These are phyloP conservation scores for Myrica gale DNA, from an alignment of 306 rosid genomes.

Conservation along the genomic window DNA sequence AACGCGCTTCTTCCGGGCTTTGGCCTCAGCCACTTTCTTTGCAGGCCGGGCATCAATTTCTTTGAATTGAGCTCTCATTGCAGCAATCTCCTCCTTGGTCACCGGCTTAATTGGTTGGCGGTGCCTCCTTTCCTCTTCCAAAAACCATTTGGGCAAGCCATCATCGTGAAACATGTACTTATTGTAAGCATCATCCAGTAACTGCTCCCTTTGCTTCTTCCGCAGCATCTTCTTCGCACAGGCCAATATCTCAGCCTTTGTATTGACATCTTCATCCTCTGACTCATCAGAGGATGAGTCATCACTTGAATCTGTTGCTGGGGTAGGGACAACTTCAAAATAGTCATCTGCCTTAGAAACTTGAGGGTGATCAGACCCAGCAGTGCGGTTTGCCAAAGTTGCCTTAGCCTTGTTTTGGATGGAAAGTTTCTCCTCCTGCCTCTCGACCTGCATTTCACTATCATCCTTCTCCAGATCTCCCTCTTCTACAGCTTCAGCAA, in stretches of 20 bases:
- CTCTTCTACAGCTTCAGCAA: conserved; percentile 75
- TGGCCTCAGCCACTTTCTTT: conserved; percentile 55
- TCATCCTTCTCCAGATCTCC: conserved; percentile 56
- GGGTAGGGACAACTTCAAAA: conserved; percentile 83
- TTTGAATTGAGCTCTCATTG: conserved; percentile 83
- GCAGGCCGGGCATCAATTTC: conserved; percentile 82
- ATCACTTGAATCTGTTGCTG: conserved; percentile 78
- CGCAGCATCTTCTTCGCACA: conserved; percentile 77
- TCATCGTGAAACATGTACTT: conserved; percentile 77
- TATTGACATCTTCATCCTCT: conserved; percentile 40
- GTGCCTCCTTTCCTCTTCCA: conserved; percentile 83
- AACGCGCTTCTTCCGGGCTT: conserved; percentile 74
- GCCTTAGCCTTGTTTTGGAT: conserved; percentile 36
- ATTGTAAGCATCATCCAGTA: conserved; percentile 78
- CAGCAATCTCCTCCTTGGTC: conserved; percentile 75
- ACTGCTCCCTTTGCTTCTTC: conserved; percentile 66
- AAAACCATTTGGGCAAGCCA: conserved; percentile 85
- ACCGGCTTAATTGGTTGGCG: conserved; percentile 65
- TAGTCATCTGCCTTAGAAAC: conserved; percentile 46
- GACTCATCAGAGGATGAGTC: conserved; percentile 72
- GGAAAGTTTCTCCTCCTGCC: conserved; percentile 31
- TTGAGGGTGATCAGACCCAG: conserved; percentile 20
- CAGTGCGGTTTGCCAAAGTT: conserved; percentile 31
- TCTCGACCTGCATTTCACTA: conserved; percentile 63
- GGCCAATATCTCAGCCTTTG: conserved; percentile 81